Base-by-base conservation (phyloP, 2,329 filamentous ascomycete species). In the Alternaria tenuissima region DNA sequence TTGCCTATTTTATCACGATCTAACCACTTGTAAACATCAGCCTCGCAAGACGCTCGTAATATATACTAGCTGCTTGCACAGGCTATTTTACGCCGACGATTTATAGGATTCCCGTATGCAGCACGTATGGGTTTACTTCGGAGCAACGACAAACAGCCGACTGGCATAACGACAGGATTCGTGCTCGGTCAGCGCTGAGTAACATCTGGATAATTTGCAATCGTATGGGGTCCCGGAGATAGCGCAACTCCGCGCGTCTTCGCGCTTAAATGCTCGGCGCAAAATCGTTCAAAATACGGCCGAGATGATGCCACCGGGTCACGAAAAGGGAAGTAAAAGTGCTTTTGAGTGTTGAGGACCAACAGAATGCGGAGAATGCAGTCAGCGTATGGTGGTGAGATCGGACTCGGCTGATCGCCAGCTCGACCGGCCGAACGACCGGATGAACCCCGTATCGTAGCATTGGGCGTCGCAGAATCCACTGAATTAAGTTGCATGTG, bases 301-400 rank as follows among this genome's bases (percentile, higher is more conserved):
- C 41, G 41, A 39, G 18, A 26, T 46, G 47, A 38, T 42, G 53
- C 34, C 53, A 24, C 32, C 41, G 47, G 26, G 24, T 42, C 34
- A 52, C 20, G 41, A 42, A 57, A 28, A 28, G 36, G 41, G 44
- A 52, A 34, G 9, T 39, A 34, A 47, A 36, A 38, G 32, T 55
- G 38, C 44, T 51, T 59, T 59, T 20, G 16, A 39, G 42, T 59
- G 39, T 39, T 56, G 46, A 59, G 34, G 30, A 36, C 52, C 57
- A 49, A 52, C 20, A 46, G 41, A 39, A n/a, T 38, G 39, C 24
- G 34, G 32, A 46, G 16, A 36, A 32, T 24, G 32, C 24, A 51
- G 46, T 51, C 24, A 36, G 52, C 39, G 46, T 26, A 16, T n/a
- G 36, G 41, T 42, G 43, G 41, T 51, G 30, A 42, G 38, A 55